phyloP scores from a whole-genome alignment of 257 asterid genomes.

The Petrea volubilis region DNA sequence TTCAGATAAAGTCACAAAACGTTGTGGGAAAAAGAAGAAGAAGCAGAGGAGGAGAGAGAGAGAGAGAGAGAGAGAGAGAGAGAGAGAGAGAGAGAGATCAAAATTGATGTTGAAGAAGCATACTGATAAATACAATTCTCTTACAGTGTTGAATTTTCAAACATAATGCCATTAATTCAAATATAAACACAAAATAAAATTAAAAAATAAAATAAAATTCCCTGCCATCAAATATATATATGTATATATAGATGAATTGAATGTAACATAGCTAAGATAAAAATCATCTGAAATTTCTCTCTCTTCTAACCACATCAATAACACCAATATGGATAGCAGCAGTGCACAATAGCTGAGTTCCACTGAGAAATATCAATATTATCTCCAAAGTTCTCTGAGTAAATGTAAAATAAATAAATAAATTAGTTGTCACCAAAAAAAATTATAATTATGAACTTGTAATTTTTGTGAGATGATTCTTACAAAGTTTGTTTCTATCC shows the following conservation, averaged over 20 bases:
- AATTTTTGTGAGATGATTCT: not conserved
- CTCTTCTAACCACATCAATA: conserved; percentile 20
- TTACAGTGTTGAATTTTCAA: no score
- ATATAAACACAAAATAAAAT: not conserved
- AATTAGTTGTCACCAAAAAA: not conserved
- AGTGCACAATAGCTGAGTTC: conserved; percentile 52
- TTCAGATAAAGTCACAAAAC: no score
- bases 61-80: no score
- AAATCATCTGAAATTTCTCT: not conserved
- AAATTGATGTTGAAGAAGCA: no score
- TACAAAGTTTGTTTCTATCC: conserved; percentile 60
- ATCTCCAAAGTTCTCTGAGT: conserved; percentile 59
- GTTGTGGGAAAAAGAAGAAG: no score
- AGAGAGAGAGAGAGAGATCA: no score
- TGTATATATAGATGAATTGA: not conserved
- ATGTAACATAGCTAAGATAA: not conserved
- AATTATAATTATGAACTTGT: not conserved
- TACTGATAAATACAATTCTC: no score
- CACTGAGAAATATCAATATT: conserved; percentile 49
- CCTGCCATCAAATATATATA: no score
- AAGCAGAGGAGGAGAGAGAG: no score
- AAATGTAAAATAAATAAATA: not conserved
- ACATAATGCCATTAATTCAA: not conserved
- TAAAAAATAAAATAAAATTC: not conserved
- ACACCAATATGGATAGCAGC: conserved; percentile 57